Percentiles rank a stretch among this genome's conserved stretches.
These are phyloP conservation scores for Mycena galericulata DNA, from an alignment of 768 basidiomycete species.

Conservation along the genomic window DNA sequence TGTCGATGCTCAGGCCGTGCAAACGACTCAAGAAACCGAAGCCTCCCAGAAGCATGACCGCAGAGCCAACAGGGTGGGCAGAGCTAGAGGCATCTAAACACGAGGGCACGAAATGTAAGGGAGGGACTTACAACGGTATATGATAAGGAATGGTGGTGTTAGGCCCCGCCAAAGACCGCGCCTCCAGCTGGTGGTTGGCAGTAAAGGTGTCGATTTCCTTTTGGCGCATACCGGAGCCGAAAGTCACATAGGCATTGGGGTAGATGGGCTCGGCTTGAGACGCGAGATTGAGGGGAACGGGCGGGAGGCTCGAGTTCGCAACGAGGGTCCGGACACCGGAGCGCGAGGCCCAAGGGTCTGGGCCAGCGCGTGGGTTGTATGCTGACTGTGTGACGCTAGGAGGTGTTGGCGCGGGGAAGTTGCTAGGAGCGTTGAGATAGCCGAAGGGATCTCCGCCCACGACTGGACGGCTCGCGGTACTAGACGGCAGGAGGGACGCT, in stretches of 20 bases:
- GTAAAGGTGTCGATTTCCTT: conserved; percentile 87
- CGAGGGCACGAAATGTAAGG: conserved; percentile 16
- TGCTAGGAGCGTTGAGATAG: conserved; percentile 60
- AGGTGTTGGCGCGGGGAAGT: conserved; percentile 44
- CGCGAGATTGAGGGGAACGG: conserved; percentile 52
- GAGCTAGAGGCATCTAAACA: conserved; percentile 56
- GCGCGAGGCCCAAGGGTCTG: conserved; percentile 51
- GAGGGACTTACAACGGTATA: conserved; percentile 73
- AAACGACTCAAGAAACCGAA: conserved; percentile 90
- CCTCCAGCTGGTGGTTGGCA: conserved; percentile 74
- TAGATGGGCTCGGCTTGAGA: conserved; percentile 70
- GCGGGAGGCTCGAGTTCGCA: conserved; percentile 45
- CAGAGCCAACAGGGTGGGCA: conserved; percentile 84
- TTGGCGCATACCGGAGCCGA: conserved; percentile 88
- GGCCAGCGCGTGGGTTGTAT: conserved; percentile 49
- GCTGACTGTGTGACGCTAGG: conserved; percentile 47
- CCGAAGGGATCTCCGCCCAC: conserved; percentile 67
- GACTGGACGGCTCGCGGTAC: conserved; percentile 23
- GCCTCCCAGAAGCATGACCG: conserved; percentile 86
- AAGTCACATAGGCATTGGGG: conserved; percentile 83
- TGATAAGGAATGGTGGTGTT: conserved; percentile 79
- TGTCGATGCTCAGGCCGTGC: conserved; percentile 90
- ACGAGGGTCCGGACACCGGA: conserved; percentile 33
- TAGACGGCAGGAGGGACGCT: neutral
- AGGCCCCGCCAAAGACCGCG: conserved; percentile 61